Base-by-base conservation (phyloP, 495 filamentous ascomycete genomes). In the Podospora conica region DNA sequence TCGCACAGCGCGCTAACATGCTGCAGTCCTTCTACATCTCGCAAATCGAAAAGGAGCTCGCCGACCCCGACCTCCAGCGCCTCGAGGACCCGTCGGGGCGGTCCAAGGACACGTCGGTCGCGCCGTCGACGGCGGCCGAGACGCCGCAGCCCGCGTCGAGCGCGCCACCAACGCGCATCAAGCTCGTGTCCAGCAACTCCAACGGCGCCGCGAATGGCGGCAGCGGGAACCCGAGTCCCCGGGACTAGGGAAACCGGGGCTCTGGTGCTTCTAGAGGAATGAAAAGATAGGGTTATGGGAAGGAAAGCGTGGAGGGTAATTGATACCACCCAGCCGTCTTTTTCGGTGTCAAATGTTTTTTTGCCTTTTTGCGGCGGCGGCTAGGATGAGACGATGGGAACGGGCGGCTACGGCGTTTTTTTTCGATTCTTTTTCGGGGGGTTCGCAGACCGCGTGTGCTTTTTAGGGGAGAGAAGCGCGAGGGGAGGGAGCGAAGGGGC, bases 41-140 rank as follows among this genome's bases (percentile, higher is more conserved):
- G n/a, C 86, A 86, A 71, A 81, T 93, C 57, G 85, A 83, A 71
- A 88, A 88, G 58, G 86, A 90, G 68, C 84, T 91, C n/a, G 85
- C 83, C 40, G 81, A 81, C 11, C 89, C 91, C 3, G 86, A 93
- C 71, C 84, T 93, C 55, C 85, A 83, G 70, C 89, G 90, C 63
- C 87, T 88, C 25, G 92, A 95, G 63, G 80, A 83, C 33, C 66
- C 67, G 3, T 65, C 55, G 18, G 28, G 66, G 23, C 75, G 70
- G 9, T 83, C 82, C 24, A 82, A 92, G 74, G 90, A 88, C 33
- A 81, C 79, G 63, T 90, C 89, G 8, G 88, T 83, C 18, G 85
- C 86, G 8, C 85, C 86, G 15, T 85, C 87, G 21, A 88, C 88
- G 0, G 87, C 83, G 15, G 83, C 84, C 11, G 89, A 88, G 28